Conservation (phyloP, 1,139 yeast genomes). For the Entelexis paramagnoliae region DNA sequence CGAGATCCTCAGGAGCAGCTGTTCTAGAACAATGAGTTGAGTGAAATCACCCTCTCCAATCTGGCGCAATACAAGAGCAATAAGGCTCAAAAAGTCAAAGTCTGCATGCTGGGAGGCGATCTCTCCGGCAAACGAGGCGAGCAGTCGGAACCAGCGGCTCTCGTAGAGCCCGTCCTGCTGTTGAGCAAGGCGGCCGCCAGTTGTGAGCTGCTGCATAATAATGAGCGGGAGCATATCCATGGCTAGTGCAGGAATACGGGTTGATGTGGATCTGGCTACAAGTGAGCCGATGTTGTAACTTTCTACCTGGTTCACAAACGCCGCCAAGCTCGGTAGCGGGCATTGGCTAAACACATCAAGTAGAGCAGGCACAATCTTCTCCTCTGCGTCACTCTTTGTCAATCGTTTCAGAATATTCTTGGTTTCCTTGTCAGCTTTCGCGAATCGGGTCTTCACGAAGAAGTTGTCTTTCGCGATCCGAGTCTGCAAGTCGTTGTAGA, state of each 20-base stretch:
- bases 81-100: conserved; percentile 35
- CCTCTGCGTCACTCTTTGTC: conserved; percentile 72
- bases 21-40: conserved; percentile 49
- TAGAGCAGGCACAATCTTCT: conserved; percentile 58
- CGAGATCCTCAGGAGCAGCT: conserved; percentile 53
- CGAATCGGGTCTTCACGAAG: conserved; percentile 48
- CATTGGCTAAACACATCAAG: conserved; percentile 70
- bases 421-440: conserved; percentile 70
- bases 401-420: conserved; percentile 72
- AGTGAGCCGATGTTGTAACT: conserved; percentile 63
- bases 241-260: conserved; percentile 13
- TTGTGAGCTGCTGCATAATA: conserved; percentile 20
- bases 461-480: conserved; percentile 41
- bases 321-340: conserved; percentile 61
- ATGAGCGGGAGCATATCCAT: conserved; percentile 22
- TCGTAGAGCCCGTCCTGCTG: conserved; percentile 19
- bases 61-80: conserved; percentile 53
- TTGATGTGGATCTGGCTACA: conserved; percentile 77
- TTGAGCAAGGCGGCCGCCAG: conserved; percentile 14
- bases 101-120: conserved; percentile 14
- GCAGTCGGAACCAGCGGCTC: conserved; percentile 17
- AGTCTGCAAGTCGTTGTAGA: conserved; percentile 75
- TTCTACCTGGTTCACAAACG: conserved; percentile 48
- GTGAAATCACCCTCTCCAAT: conserved; percentile 52
- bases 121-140: conserved; percentile 21